Percentiles rank a stretch among this genome's conserved stretches.
Evolutionary conservation across 176 grass and related monocot species (phyloP).

Genomic region (Thinopyrum elongatum): DNA sequence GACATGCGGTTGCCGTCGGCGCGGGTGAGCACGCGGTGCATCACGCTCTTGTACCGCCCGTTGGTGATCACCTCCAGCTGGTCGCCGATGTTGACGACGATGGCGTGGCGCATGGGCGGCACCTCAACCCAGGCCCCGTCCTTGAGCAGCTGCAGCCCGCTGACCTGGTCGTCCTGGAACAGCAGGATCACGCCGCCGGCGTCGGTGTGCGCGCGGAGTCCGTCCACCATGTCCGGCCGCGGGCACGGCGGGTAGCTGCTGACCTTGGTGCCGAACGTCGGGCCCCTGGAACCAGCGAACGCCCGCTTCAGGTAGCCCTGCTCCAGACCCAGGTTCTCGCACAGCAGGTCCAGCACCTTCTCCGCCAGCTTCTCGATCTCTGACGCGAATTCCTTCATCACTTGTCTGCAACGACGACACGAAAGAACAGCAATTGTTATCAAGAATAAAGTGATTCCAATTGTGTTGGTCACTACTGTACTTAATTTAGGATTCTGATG

Average conservation of each 20-base stretch:
- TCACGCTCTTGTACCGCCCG: slow-evolving; percentile 89
- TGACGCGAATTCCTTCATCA: slow-evolving; percentile 60
- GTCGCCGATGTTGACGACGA: slow-evolving; percentile 94
- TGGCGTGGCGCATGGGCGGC: slow-evolving; percentile 63
- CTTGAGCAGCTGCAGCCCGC: slow-evolving; percentile 81
- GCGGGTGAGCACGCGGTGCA: slow-evolving; percentile 81
- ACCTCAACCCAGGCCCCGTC: slow-evolving; percentile 73
- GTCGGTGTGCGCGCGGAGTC: slow-evolving; percentile 91
- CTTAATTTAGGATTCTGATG: neutral
- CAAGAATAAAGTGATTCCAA: neutral
- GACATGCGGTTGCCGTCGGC: slow-evolving; percentile 94
- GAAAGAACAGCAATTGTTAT: neutral
- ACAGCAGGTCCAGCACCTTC: slow-evolving; percentile 67
- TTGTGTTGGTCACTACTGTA: neutral
- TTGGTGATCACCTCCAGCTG: slow-evolving; percentile 99
- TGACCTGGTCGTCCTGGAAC: slow-evolving; percentile 89
- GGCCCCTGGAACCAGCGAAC: slow-evolving; percentile 66
- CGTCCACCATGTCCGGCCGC: slow-evolving; percentile 58
- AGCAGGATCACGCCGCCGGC: slow-evolving; percentile 90
- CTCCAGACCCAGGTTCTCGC: slow-evolving; percentile 83
- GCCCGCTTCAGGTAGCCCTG: slow-evolving; percentile 61
- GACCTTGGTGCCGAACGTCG: slow-evolving; percentile 89
- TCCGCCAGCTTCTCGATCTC: slow-evolving; percentile 76
- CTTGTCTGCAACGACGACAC: slow-evolving; percentile 31
- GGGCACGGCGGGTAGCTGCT: slow-evolving; percentile 92